A percentile compares a stretch with the other conserved stretches of the same genome.
Evolutionary conservation across 2,329 filamentous ascomycete genomes (phyloP).

Genomic region (Aureobasidium namibiae): DNA sequence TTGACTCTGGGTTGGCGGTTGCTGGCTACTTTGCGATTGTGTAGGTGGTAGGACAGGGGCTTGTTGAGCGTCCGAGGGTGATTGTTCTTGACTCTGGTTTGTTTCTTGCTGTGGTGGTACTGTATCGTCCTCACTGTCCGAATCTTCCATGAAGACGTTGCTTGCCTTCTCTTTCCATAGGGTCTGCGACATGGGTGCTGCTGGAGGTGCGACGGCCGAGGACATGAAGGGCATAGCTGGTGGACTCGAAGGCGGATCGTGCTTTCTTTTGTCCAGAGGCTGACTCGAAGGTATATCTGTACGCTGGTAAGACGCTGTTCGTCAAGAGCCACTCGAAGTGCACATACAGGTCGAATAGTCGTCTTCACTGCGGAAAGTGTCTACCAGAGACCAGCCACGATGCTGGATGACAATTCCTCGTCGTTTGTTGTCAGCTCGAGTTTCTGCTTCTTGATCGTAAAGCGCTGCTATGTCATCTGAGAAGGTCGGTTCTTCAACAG

Average conservation of each 20-base stretch:
- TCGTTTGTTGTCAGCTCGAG: conserved; percentile 32
- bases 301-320: not conserved
- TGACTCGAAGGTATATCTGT: conserved; percentile 1
- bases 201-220: conserved; percentile 48
- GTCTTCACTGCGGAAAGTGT: conserved; percentile 43
- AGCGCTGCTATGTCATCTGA: conserved; percentile 24
- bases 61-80: not conserved
- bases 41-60: not conserved
- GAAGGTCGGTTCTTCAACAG: conserved; percentile 12
- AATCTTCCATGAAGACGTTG: conserved; percentile 32
- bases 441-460: conserved; percentile 42
- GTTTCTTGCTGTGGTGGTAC: not conserved
- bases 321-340: not conserved
- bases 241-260: conserved; percentile 31
- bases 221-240: conserved; percentile 57
- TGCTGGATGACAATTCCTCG: conserved; percentile 44
- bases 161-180: conserved; percentile 29
- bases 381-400: conserved; percentile 38
- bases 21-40: not conserved
- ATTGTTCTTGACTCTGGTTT: not conserved
- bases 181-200: conserved; percentile 21
- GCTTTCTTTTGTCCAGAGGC: not conserved
- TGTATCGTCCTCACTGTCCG: conserved; percentile 29
- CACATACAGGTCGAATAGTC: conserved; percentile 21
- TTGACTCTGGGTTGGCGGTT: not conserved